These are phyloP conservation scores for Hymenoscyphus fraxineus DNA, from an alignment of 2,329 filamentous ascomycete species.

Conservation along the genomic window DNA sequence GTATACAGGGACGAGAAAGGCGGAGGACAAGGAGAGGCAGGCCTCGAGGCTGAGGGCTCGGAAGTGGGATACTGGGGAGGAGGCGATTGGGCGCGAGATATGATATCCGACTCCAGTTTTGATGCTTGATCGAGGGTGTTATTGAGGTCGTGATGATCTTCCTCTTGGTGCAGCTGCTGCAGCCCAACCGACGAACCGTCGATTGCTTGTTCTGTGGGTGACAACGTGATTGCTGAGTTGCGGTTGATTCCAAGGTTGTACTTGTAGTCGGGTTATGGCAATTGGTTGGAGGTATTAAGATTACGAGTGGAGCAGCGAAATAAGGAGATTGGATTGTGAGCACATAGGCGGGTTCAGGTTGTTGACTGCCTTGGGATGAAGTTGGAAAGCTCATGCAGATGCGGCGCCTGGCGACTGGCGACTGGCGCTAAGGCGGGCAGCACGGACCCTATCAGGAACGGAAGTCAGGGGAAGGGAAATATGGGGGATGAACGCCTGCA, in stretches of 20 bases:
- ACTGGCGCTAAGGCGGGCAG: neutral
- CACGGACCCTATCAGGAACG: neutral
- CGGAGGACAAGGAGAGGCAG: conserved; percentile 45
- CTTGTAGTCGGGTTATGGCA: neutral
- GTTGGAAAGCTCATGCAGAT: neutral
- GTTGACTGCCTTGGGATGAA: neutral
- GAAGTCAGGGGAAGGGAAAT: neutral
- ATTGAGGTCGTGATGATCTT: conserved; percentile 12
- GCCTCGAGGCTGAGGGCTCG: conserved; percentile 47
- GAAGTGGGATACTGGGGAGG: conserved; percentile 57
- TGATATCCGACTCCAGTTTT: conserved; percentile 36
- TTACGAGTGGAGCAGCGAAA: neutral
- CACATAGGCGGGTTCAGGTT: neutral
- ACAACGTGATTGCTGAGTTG: conserved; percentile 44
- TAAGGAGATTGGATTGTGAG: conserved; percentile 1
- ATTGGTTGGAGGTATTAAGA: conserved; percentile 4
- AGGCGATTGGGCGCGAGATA: conserved; percentile 45
- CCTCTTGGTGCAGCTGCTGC: conserved; percentile 18
- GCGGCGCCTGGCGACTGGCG: neutral
- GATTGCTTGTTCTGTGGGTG: conserved; percentile 42
- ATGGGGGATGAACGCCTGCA: neutral
- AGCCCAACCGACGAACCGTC: conserved; percentile 44
- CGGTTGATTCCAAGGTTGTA: neutral
- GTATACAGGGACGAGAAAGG: conserved; percentile 60
- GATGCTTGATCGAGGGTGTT: conserved; percentile 26